Conservation (phyloP, 305 asterid species). For the Rubia balearica region DNA sequence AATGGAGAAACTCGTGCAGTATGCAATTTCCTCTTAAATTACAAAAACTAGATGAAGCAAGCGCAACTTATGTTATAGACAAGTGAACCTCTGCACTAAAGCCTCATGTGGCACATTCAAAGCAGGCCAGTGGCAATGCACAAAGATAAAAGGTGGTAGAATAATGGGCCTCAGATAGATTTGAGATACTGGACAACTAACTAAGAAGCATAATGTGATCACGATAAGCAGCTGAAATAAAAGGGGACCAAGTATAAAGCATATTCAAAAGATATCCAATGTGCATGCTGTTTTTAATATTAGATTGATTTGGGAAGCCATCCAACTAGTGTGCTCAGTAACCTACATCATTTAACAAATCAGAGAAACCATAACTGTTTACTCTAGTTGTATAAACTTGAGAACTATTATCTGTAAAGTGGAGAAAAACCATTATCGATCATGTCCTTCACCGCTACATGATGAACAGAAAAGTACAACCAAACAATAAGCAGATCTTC, state of each 20-base stretch:
- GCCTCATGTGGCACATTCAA: not conserved
- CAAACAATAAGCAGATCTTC: not conserved
- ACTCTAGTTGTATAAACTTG: not conserved
- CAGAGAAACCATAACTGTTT: not conserved
- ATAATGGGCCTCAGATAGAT: not conserved
- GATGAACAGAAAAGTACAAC: not conserved
- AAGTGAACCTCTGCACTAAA: not conserved
- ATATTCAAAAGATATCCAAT: not conserved
- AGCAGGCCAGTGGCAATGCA: not conserved
- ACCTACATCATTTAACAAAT: not conserved
- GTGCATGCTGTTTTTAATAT: not conserved
- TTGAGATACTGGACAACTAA: not conserved
- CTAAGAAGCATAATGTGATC: not conserved
- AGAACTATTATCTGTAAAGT: not conserved
- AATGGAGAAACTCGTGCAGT: not conserved
- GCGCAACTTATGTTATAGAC: not conserved
- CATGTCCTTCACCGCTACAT: not conserved
- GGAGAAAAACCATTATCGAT: not conserved
- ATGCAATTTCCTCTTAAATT: not conserved
- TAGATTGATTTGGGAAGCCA: not conserved
- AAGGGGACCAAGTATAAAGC: not conserved
- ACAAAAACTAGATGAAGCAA: too few species aligned
- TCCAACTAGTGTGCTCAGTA: not conserved
- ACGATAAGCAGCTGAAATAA: not conserved
- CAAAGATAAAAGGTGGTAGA: not conserved